Evolutionary conservation across 495 filamentous ascomycete species (phyloP).

Genomic region (Podospora australis): DNA sequence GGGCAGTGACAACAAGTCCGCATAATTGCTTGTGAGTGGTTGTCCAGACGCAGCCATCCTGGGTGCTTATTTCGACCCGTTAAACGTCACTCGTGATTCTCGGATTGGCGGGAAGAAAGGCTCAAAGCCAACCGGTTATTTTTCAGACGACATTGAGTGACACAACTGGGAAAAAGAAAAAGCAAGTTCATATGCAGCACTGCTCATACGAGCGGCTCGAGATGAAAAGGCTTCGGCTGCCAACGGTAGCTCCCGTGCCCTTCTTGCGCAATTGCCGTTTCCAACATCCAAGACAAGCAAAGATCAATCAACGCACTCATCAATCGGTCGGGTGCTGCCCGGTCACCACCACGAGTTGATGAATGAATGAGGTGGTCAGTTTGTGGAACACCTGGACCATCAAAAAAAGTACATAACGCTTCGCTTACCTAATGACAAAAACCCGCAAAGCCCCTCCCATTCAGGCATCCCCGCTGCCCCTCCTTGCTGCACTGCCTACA

Average conservation of each 20-base stretch:
- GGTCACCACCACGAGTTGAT: neutral
- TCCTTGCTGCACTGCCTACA: too few relatives aligned
- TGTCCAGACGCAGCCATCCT: too few relatives aligned
- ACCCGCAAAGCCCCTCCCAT: neutral
- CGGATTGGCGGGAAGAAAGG: too few relatives aligned
- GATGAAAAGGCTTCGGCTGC: neutral
- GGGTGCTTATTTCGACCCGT: too few relatives aligned
- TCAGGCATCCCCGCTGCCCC: too few relatives aligned
- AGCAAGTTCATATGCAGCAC: too few relatives aligned
- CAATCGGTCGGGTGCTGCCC: neutral
- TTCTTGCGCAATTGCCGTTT: neutral
- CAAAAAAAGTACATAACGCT: neutral
- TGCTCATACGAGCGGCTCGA: neutral
- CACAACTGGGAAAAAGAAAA: too few relatives aligned
- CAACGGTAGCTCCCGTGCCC: neutral
- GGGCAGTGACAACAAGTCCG: too few relatives aligned
- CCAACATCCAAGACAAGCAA: neutral
- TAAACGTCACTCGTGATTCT: too few relatives aligned
- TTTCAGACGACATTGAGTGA: too few relatives aligned
- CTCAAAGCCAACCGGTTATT: too few relatives aligned
- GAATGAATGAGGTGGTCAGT: constrained; percentile 2
- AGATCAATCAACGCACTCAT: neutral
- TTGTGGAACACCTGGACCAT: neutral
- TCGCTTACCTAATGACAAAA: constrained; percentile 12
- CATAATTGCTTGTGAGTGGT: too few relatives aligned